phyloP scores from a whole-genome alignment of 257 asterid species.

The Prunella vulgaris region DNA sequence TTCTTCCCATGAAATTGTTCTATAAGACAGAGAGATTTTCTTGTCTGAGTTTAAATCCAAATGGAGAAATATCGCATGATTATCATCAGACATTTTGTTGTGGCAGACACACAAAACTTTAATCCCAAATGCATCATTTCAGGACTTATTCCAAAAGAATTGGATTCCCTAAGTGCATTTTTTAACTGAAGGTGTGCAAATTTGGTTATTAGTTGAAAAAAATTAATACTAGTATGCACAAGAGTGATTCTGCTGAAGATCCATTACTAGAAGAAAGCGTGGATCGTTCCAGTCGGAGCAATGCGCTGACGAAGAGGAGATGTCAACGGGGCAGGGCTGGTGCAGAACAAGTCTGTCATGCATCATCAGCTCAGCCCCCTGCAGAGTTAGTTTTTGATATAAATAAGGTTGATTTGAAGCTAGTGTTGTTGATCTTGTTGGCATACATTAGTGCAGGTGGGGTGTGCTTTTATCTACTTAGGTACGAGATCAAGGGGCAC shows the following conservation, averaged over 20 bases:
- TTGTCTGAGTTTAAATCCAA: not conserved
- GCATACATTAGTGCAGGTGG: constrained; percentile 53
- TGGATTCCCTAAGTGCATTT: constrained; percentile 10
- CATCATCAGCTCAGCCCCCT: constrained; percentile 21
- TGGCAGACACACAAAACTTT: not conserved
- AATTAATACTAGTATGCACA: constrained; percentile 31
- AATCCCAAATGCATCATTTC: not conserved
- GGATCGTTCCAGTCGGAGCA: constrained; percentile 32
- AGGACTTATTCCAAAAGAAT: constrained; percentile 1
- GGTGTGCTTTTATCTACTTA: constrained; percentile 46
- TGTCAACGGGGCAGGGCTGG: constrained; percentile 23
- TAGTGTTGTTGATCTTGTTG: constrained; percentile 33
- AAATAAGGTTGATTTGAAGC: constrained; percentile 32
- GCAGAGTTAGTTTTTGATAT: constrained; percentile 18
- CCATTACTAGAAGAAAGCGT: constrained; percentile 39
- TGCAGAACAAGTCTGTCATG: constrained; percentile 8
- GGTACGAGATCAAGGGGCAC: constrained; percentile 58
- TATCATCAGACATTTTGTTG: not conserved
- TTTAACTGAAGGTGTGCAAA: not conserved
- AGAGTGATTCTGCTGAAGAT: constrained; percentile 39
- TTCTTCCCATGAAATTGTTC: too few species aligned
- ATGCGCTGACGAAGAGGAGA: constrained; percentile 30
- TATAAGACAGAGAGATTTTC: too few species aligned
- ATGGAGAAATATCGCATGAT: too few species aligned
- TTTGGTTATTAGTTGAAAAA: not conserved